Evolutionary conservation across 371 early-diverging fungal species (phyloP), one percentile per base, ranked within the genome.

Genomic region (Mortierella sp.): DNA sequence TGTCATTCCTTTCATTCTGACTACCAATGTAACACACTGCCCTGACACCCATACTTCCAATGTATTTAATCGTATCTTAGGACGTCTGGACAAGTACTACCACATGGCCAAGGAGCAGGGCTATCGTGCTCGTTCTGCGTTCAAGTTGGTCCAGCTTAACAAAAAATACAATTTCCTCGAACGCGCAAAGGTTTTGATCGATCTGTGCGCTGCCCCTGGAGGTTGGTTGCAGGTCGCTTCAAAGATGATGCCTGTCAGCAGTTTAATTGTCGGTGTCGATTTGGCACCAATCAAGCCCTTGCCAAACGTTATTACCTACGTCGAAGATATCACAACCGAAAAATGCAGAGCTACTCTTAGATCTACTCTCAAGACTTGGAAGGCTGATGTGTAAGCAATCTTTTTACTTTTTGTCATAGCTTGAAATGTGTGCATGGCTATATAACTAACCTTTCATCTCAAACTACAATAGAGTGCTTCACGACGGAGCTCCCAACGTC

Each of bases 401-500:
- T 62, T 40, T 37, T 43, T 30, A 0, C 26, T 45, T 45, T 45
- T 40, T 59, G 24, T 59, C 30, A 11, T 16, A 5, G 14, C 35
- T 32, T 6, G 35, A 35, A 24, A 66, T 58, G 9, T 3, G 3
- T 43, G 40, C 43, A 28, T 35, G 35, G 0, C 6, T 3, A 40
- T 54, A 12, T 32, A 37, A 14, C 49, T 35, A 68, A 55, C 11
- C 54, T 47, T 20, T 35, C 20, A n/a, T 40, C 12, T 59, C 60
- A 70, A 28, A 9, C 39, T 45, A 58, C 61, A 37, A 40, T 75
- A 94, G 93, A 54, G 94, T 99, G 37, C 94, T 99, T 67, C 99
- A 99, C 90, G 99, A 99, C 84, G 99, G 99, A 90, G 99, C 99
- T 39, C 99, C 99, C 54, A 99, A 99, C 79, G 99, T 99, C 58